Conservation (phyloP, 192 early-diverging fungal species). For the Umbelopsis sp. region DNA sequence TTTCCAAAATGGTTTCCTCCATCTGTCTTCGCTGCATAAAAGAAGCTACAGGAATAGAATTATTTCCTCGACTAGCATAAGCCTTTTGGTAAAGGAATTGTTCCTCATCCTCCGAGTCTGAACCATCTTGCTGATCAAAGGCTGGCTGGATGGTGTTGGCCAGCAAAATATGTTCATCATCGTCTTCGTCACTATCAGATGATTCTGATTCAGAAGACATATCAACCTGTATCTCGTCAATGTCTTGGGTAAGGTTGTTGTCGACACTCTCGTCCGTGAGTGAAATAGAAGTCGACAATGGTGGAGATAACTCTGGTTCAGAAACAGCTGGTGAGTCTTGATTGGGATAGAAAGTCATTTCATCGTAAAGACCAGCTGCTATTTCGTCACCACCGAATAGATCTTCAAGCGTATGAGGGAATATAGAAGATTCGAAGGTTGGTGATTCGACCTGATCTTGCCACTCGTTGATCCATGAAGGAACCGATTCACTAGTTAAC, state of each 20-base stretch:
- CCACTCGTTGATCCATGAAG: conserved; percentile 30
- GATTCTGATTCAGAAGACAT: conserved; percentile 1
- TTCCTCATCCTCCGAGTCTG: conserved; percentile 26
- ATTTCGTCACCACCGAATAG: conserved; percentile 35
- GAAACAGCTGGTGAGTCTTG: conserved; percentile 11
- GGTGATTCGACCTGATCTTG: conserved; percentile 6
- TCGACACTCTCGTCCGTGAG: conserved; percentile 1
- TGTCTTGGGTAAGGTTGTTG: background rate
- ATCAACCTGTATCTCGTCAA: background rate
- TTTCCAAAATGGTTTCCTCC: conserved; percentile 32
- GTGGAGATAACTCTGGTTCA: conserved; percentile 1
- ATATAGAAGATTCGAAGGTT: conserved; percentile 23
- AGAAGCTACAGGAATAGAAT: conserved; percentile 6
- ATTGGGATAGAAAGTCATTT: conserved; percentile 34
- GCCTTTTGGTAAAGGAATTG: conserved; percentile 10
- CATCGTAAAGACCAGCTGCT: conserved; percentile 32
- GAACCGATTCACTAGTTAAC: conserved; percentile 28
- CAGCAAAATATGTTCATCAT: background rate
- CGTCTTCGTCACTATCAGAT: conserved; percentile 2
- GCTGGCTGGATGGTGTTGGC: background rate
- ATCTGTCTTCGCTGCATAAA: conserved; percentile 37
- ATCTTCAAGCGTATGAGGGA: conserved; percentile 26
- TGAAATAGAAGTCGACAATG: conserved; percentile 3
- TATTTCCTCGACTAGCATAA: background rate
- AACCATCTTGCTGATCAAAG: conserved; percentile 20